phyloP scores from a whole-genome alignment of 331 rosid genomes.

The Acacia concinna region DNA sequence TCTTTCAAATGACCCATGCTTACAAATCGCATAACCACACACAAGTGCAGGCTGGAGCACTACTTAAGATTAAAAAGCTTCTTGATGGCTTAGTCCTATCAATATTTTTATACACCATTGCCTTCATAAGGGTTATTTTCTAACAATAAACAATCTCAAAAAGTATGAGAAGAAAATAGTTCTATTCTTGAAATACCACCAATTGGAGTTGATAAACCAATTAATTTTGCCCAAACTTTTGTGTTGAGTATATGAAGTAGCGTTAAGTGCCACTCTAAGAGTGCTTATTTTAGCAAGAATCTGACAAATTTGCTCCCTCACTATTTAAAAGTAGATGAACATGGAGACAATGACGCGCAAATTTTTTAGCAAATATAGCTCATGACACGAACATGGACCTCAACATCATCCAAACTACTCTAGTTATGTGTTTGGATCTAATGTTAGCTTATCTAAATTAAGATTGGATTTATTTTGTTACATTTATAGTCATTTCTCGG shows the following conservation, averaged over 20 bases:
- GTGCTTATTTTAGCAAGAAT: not conserved
- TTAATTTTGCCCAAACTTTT: not conserved
- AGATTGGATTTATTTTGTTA: too few relatives aligned
- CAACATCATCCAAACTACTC: too few relatives aligned
- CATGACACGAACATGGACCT: too few relatives aligned
- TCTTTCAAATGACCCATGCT: too few relatives aligned
- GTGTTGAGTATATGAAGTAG: not conserved
- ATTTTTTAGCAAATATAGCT: too few relatives aligned
- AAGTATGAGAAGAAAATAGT: not conserved
- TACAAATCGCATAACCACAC: not conserved
- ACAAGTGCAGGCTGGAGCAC: not conserved
- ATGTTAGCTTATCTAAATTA: too few relatives aligned
- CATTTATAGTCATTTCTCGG: too few relatives aligned
- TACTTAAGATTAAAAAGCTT: not conserved
- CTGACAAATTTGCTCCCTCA: not conserved
- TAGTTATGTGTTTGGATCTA: too few relatives aligned
- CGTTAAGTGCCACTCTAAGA: not conserved
- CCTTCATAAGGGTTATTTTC: not conserved
- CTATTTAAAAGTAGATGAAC: not conserved
- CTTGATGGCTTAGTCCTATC: not conserved
- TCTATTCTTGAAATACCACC: not conserved
- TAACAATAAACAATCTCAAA: not conserved
- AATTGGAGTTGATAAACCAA: not conserved
- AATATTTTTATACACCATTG: not conserved
- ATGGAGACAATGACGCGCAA: too few relatives aligned